Evolutionary conservation across 2,329 filamentous ascomycete genomes (phyloP).

Genomic region (Botrytis fabae): DNA sequence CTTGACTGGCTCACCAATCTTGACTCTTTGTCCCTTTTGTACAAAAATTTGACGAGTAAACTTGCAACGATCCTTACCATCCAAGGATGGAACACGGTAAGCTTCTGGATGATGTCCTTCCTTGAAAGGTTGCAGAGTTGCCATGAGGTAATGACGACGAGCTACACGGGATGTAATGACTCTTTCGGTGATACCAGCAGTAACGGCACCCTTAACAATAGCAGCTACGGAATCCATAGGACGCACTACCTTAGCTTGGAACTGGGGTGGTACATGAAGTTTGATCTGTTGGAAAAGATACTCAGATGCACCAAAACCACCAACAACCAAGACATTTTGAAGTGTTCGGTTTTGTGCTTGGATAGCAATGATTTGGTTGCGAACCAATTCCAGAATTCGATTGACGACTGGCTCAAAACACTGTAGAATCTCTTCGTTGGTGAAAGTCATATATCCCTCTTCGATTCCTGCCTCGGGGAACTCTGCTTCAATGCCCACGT

Average conservation of each 20-base stretch:
- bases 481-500: constrained; percentile 97
- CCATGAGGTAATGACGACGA: constrained; percentile 98
- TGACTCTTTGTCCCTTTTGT: constrained; percentile 96
- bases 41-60: constrained; percentile 98
- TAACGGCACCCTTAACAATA: constrained; percentile 97
- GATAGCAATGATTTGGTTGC: constrained; percentile 98
- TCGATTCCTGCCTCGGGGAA: constrained; percentile 97
- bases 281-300: constrained; percentile 99
- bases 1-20: constrained; percentile 98
- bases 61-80: constrained; percentile 97
- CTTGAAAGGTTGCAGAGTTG: constrained; percentile 96
- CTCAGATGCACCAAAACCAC: constrained; percentile 96
- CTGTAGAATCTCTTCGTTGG: constrained; percentile 97
- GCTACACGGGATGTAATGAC: constrained; percentile 97
- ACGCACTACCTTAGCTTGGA: constrained; percentile 95
- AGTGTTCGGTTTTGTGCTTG: constrained; percentile 93
- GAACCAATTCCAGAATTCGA: constrained; percentile 89
- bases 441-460: constrained; percentile 99
- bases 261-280: constrained; percentile 95
- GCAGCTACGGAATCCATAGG: constrained; percentile 99
- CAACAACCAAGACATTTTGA: constrained; percentile 95
- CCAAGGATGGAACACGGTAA: constrained; percentile 92
- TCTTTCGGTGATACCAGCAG: constrained; percentile 94
- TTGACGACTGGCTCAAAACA: constrained; percentile 99
- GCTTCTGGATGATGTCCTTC: constrained; percentile 98